Evolutionary conservation across 192 early-diverging fungal species (phyloP).

Genomic region (Gryganskiella cystojenkinii): DNA sequence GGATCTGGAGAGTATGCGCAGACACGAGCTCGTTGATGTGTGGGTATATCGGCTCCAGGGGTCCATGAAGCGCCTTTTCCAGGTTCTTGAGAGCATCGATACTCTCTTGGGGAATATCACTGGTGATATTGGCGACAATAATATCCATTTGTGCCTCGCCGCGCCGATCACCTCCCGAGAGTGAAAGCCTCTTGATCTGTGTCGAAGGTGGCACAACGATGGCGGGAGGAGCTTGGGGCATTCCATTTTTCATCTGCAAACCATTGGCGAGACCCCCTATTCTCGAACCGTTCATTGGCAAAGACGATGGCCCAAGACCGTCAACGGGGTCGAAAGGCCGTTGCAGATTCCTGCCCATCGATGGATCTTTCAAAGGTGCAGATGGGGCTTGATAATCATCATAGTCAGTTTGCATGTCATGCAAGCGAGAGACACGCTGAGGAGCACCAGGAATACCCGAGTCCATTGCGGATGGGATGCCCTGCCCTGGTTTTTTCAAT

Average conservation of each 20-base stretch:
- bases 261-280: conserved; percentile 51
- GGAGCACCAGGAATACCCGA: conserved; percentile 18
- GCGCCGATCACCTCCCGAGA: conserved; percentile 37
- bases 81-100: conserved; percentile 82
- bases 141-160: conserved; percentile 71
- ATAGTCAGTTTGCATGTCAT: conserved; percentile 34
- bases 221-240: conserved; percentile 27
- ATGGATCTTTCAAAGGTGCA: background rate
- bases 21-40: conserved; percentile 75
- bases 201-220: conserved; percentile 41
- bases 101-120: conserved; percentile 67
- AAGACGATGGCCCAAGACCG: conserved; percentile 24
- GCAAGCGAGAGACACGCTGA: conserved; percentile 37
- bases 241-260: conserved; percentile 1
- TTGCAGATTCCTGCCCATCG: conserved; percentile 10
- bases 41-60: conserved; percentile 63
- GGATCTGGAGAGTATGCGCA: conserved; percentile 78
- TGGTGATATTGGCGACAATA: conserved; percentile 75
- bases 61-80: conserved; percentile 68
- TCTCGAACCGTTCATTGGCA: conserved; percentile 23
- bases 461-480: conserved; percentile 26
- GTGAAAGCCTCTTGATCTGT: conserved; percentile 38
- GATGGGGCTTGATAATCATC: conserved; percentile 9
- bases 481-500: conserved; percentile 46
- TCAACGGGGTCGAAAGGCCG: conserved; percentile 53